phyloP scores from a whole-genome alignment of 2,329 filamentous ascomycete genomes.

The Ophiostoma ips region DNA sequence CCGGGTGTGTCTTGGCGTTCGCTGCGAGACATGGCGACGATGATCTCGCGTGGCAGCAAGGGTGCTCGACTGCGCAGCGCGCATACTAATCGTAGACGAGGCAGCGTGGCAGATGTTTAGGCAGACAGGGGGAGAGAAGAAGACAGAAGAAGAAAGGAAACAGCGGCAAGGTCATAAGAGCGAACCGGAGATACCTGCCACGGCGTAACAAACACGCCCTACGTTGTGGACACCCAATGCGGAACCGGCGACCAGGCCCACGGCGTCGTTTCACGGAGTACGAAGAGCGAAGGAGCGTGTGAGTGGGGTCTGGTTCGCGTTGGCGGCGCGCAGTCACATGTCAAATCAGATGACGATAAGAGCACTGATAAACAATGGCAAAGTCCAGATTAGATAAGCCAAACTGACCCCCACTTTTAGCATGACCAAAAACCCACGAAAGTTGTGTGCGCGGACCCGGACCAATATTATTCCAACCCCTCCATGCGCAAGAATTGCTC shows the following conservation, averaged over 20 bases:
- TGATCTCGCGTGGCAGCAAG: constrained; percentile 15
- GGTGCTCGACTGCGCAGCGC: constrained; percentile 28
- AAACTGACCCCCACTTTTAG: background rate
- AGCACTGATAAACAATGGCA: background rate
- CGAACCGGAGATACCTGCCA: too few relatives aligned
- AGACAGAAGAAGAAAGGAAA: too few relatives aligned
- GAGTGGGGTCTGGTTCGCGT: constrained; percentile 8
- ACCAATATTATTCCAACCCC: constrained; percentile 8
- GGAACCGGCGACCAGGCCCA: background rate
- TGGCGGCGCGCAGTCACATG: constrained; percentile 17
- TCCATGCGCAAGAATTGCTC: constrained; percentile 1
- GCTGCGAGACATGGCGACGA: constrained; percentile 20
- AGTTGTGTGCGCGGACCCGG: constrained; percentile 10
- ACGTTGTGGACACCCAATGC: background rate
- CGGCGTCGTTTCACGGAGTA: background rate
- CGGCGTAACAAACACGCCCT: background rate
- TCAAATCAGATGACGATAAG: constrained; percentile 13
- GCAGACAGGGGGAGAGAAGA: background rate
- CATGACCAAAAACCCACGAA: constrained; percentile 1
- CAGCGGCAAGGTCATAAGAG: too few relatives aligned
- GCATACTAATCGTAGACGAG: constrained; percentile 26
- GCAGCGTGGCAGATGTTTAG: constrained; percentile 18
- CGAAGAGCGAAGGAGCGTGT: background rate
- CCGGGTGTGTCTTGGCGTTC: background rate
- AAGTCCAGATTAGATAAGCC: background rate